Base-by-base conservation (phyloP, 768 basidiomycete genomes). In the Vararia minispora region DNA sequence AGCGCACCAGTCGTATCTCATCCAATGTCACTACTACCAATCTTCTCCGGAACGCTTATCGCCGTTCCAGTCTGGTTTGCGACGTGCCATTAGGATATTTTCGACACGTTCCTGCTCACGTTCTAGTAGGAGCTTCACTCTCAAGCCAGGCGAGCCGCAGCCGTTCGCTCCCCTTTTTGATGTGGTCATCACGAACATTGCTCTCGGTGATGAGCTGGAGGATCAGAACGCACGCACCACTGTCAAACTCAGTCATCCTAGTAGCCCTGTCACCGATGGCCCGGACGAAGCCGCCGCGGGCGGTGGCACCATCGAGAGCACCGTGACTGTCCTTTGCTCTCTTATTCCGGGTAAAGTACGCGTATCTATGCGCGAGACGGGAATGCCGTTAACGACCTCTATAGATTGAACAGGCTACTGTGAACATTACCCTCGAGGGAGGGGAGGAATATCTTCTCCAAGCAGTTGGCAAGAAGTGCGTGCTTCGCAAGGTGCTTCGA, bases 321-420 rank as follows among this genome's bases (percentile, higher is more conserved):
- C 60, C 35, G 69, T 71, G 21, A 76, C 78, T 13, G 66, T 88
- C 40, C 63, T 94, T 12, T 80, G 82, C 54, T 76, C 87, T 1
- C 64, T 95, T 50, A 87, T 79, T 34, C 78, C 84, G 20, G 83
- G 86, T 43, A 84, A 79, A 64, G 90, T 86, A 51, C 39, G 68
- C 32, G 14, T 37, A 22, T 28, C 40, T 28, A 35, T 39, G 13
- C 11, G 7, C 6, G 33, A 9, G 10, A 37, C 7, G n/a, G n/a
- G n/a, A n/a, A n/a, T n/a, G n/a, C n/a, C n/a, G n/a, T n/a, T n/a
- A n/a, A n/a, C n/a, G 5, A 18, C 14, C 27, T 28, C 37, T 35
- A 22, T 35, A 91, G 89, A 74, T 80, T 46, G 88, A 91, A 58
- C 85, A 91, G 54, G 68, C 72, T 11, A 59, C 68, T 9, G 63